Conservation (phyloP, 2,329 filamentous ascomycete species). For the Aspergillus sp. region DNA sequence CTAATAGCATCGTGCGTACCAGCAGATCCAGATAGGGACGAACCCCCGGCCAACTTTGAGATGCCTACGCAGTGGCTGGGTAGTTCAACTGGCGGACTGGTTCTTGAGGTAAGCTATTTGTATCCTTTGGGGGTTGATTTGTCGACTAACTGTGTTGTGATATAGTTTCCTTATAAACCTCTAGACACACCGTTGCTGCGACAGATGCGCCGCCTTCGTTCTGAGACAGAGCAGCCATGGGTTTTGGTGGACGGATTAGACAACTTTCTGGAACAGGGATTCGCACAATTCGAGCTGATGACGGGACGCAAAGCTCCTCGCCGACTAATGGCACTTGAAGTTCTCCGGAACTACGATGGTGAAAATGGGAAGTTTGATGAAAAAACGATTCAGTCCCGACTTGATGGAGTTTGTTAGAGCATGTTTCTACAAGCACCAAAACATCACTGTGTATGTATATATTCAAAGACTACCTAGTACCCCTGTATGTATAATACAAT, state of each 20-base stretch:
- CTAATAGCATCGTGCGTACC: slow-evolving; percentile 75
- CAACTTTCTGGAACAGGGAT: slow-evolving; percentile 71
- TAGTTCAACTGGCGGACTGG: slow-evolving; percentile 69
- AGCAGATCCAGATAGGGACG: slow-evolving; percentile 60
- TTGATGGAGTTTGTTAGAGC: slow-evolving; percentile 13
- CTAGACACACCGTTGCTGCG: slow-evolving; percentile 66
- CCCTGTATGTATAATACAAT: no score
- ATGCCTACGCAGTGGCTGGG: slow-evolving; percentile 66
- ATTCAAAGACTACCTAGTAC: no score
- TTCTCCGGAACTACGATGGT: slow-evolving; percentile 38
- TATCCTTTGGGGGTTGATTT: neutral
- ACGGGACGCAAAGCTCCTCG: slow-evolving; percentile 69
- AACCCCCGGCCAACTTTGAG: slow-evolving; percentile 64
- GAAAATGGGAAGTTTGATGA: slow-evolving; percentile 32
- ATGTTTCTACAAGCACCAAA: no score
- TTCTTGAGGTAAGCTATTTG: slow-evolving; percentile 55
- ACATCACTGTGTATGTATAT: no score
- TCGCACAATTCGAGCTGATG: slow-evolving; percentile 77
- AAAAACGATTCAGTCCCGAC: slow-evolving; percentile 31
- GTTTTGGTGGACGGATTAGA: slow-evolving; percentile 72
- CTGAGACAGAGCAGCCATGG: slow-evolving; percentile 53
- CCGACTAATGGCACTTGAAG: slow-evolving; percentile 64
- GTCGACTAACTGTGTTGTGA: slow-evolving; percentile 15
- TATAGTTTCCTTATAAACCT: slow-evolving; percentile 60
- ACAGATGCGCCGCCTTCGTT: slow-evolving; percentile 60